Conservation (phyloP, 2,329 filamentous ascomycete genomes). For the Remersonia thermophila region DNA sequence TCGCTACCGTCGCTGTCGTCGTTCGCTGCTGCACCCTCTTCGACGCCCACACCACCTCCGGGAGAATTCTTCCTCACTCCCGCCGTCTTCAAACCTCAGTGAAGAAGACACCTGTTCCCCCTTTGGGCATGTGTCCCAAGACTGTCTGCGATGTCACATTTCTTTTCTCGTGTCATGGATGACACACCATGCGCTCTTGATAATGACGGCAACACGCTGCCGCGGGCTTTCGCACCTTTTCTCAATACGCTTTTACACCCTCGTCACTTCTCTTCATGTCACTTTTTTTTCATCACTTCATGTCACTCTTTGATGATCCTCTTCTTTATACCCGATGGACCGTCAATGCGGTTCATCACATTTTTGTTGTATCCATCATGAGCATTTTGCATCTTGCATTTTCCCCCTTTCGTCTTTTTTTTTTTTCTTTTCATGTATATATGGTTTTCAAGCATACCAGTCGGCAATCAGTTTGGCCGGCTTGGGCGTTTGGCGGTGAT, state of each 20-base stretch:
- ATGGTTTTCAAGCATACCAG: slow-evolving; percentile 4
- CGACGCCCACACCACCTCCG: neutral
- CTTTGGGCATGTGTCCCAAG: neutral
- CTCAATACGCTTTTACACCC: too few species aligned
- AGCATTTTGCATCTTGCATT: neutral
- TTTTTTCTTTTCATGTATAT: neutral
- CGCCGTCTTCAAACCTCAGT: slow-evolving; percentile 2
- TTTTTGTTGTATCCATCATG: neutral
- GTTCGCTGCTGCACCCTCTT: neutral
- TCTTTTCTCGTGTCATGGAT: too few species aligned
- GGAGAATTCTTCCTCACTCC: slow-evolving; percentile 2
- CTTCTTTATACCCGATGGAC: too few species aligned
- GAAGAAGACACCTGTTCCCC: neutral
- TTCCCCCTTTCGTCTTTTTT: neutral
- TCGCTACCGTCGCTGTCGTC: slow-evolving; percentile 15
- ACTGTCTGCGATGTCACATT: neutral
- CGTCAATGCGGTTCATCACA: neutral
- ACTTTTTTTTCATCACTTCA: slow-evolving; percentile 2
- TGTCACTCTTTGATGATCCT: too few species aligned
- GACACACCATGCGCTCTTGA: too few species aligned
- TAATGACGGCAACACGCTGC: too few species aligned
- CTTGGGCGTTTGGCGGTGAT: neutral
- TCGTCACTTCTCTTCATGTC: too few species aligned
- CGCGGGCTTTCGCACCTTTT: too few species aligned
- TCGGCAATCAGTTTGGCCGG: neutral